phyloP scores from a whole-genome alignment of 371 early-diverging fungal genomes.

The Apophysomyces sp. region DNA sequence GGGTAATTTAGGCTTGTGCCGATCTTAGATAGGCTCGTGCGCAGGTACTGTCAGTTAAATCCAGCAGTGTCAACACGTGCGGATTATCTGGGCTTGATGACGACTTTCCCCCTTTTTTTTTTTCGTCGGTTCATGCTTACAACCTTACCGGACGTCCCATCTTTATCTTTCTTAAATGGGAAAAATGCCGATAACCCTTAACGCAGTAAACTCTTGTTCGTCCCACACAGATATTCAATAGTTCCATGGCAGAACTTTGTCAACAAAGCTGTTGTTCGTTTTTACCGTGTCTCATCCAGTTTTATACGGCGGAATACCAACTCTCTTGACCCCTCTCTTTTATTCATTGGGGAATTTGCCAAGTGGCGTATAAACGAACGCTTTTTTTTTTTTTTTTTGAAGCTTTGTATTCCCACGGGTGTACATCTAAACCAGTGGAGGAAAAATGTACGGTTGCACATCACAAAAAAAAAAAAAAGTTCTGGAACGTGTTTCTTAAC shows the following conservation, averaged over 20 bases:
- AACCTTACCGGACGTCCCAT: neutral
- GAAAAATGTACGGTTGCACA: too few species aligned
- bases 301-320: too few species aligned
- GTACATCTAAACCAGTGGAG: too few species aligned
- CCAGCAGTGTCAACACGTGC: neutral
- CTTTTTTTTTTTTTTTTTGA: too few species aligned
- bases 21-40: neutral
- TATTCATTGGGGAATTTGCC: too few species aligned
- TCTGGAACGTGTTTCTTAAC: too few species aligned
- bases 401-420: too few species aligned
- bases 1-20: neutral
- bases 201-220: neutral
- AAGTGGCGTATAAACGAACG: too few species aligned
- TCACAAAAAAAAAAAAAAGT: too few species aligned
- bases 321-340: too few species aligned
- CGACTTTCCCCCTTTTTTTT: neutral
- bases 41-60: neutral
- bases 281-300: too few species aligned
- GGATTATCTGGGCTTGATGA: neutral
- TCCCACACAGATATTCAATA: neutral
- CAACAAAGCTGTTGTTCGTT: neutral
- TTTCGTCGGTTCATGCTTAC: neutral
- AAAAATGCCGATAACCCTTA: neutral
- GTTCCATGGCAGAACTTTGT: neutral
- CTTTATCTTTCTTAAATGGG: neutral